Base-by-base conservation (phyloP, 1,139 yeast genomes). In the Hansenula anomala region DNA sequence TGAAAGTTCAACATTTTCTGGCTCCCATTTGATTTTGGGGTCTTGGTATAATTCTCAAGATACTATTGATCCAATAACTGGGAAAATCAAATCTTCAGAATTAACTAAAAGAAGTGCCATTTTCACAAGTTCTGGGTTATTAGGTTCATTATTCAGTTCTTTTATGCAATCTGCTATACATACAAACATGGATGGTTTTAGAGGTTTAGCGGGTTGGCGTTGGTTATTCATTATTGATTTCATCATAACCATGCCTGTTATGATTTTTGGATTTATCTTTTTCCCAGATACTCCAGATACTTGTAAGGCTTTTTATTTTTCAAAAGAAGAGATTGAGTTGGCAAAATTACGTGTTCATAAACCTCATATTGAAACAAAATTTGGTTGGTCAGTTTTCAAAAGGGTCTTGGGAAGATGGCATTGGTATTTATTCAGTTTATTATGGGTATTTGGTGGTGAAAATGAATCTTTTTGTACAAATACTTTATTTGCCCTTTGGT, bases 191-290 rank as follows among this genome's bases (percentile, higher is more conserved):
- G 66, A 70, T 42, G 77, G 75, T 12, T 52, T 49, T 5, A 56
- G 54, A 23, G 83, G 84, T 0, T 60, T 76, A 31, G 71, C 63
- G 15, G 75, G 83, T 4, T 80, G 87, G 87, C 71, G 80, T 58
- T 79, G 87, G 86, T 64, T 80, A 40, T 80, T 79, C 51, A 74
- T 80, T 38, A 69, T 80, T 44, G 86, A 78, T 55, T 80, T 78
- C 37, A 58, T 75, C 26, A 67, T 77, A 24, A 75, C 83, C 1
- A 44, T 75, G 5, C 78, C 78, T 3, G 72, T 78, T 33, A 72
- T 75, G 5, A 39, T 75, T 19, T 73, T 71, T 43, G 81, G 83
- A 1, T 67, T 76, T 35, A 43, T 77, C 13, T 71, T 69, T 50
- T 75, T 78, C 58, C 83, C 83, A 15, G 82, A 76, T 48, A 66